Evolutionary conservation across 139 green algal species (phyloP).

Genomic region (Ettlia oleoabundans): DNA sequence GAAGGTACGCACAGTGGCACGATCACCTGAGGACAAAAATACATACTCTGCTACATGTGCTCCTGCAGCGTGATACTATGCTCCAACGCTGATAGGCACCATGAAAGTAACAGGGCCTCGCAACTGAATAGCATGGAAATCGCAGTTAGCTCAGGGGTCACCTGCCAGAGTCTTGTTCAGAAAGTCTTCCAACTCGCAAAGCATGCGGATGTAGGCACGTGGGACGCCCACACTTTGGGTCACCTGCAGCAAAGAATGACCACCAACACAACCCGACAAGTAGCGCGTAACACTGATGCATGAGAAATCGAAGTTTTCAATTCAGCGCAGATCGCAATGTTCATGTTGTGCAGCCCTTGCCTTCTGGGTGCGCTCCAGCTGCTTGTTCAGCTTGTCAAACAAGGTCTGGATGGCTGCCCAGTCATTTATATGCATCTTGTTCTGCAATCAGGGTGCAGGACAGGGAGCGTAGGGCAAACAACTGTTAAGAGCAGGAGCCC

Average conservation of each 20-base stretch:
- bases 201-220: slow-evolving; percentile 85
- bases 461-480: no score
- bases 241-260: slow-evolving; percentile 2
- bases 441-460: no score
- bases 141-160: no score
- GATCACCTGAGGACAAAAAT: no score
- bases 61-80: no score
- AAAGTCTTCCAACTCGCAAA: slow-evolving; percentile 95
- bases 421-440: slow-evolving; percentile 99
- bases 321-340: background rate
- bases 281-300: no score
- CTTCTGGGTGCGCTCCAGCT: slow-evolving; percentile 90
- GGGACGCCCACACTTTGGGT: slow-evolving; percentile 58
- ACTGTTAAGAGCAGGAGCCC: no score
- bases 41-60: no score
- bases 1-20: no score
- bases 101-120: background rate
- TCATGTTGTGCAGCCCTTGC: slow-evolving; percentile 14
- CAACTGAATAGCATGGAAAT: no score
- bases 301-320: no score
- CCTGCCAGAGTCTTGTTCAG: slow-evolving; percentile 82
- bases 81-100: background rate
- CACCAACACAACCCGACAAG: no score
- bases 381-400: slow-evolving; percentile 99
- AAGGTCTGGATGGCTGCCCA: slow-evolving; percentile 91